Base-by-base conservation (phyloP, 192 early-diverging fungal genomes). In the Gaertneriomyces semiglobifer region DNA sequence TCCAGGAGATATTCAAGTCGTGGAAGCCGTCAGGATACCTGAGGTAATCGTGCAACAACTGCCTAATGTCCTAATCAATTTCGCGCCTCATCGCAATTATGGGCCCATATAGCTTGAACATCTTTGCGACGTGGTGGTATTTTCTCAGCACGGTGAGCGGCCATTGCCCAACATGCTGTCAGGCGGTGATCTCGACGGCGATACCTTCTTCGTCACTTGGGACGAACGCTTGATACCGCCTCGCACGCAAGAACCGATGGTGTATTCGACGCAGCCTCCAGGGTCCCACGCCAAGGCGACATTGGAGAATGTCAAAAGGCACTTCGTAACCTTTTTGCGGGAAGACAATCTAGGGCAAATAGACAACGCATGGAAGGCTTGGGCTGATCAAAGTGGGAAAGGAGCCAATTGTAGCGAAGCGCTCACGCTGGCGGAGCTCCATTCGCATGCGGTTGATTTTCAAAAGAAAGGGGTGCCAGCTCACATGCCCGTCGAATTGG, bases 151-250 rank as follows among this genome's bases (percentile, higher is more conserved):
- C 19, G 91, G 91, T 0, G 61, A 77, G 7, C 79, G 91, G 5
- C 85, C 86, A 58, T 74, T 91, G 45, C 87, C 89, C 4, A 89
- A 85, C 48, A 86, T 86, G 84, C 88, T 90, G 60, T 80, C 81
- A 60, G 91, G 91, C 43, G 91, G 91, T 9, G 91, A 93, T 76
- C 70, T 93, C 6, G 91, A 93, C 64, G 91, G 91, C 18, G 91
- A 93, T 0, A 66, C 77, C 7, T 86, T 87, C 12, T 81, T 66
- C 0, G 81, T 85, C 6, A 48, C 53, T 4, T 72, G 71, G 71
- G 71, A 72, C 53, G 4, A 47, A 44, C 63, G 65, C 6, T 59
- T 72, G 16, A 66, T 72, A 20, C 58, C 64, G 14, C 40, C 50
- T n/a, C 52, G 16, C 7, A 25, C 58, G 44, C 25, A 16, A 2